Percentiles rank a stretch among this genome's conserved stretches.
Conservation (phyloP, 805 yeast genomes). For the Ascoidea asiatica region DNA sequence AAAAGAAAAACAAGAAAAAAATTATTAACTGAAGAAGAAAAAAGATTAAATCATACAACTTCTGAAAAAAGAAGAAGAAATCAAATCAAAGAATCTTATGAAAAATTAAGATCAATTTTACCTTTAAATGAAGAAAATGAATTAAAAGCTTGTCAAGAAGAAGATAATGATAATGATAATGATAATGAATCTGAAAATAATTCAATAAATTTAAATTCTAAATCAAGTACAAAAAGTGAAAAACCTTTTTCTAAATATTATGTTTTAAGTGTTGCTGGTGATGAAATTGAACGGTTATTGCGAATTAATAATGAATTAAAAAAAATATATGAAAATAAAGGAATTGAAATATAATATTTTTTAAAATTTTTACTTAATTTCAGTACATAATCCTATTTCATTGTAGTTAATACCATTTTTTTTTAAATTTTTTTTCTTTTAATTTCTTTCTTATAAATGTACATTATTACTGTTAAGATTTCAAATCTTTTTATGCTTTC, state of each 20-base stretch:
- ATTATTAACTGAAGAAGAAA: constrained; percentile 19
- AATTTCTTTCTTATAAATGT: no score
- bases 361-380: no score
- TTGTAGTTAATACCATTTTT: no score
- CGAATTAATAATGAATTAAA: constrained; percentile 11
- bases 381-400: no score
- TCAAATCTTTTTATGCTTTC: no score
- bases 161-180: constrained; percentile 8
- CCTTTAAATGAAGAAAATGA: constrained; percentile 7
- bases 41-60: constrained; percentile 21
- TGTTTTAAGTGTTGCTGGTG: constrained; percentile 15
- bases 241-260: constrained; percentile 13
- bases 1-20: constrained; percentile 11
- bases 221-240: constrained; percentile 1
- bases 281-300: constrained; percentile 16
- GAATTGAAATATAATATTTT: no score
- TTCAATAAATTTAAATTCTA: constrained; percentile 3
- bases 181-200: neutral
- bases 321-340: constrained; percentile 1
- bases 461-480: no score
- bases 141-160: constrained; percentile 3
- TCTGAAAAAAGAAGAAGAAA: constrained; percentile 25
- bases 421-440: no score
- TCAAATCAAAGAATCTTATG: constrained; percentile 23
- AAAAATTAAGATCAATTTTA: constrained; percentile 17